phyloP scores from a whole-genome alignment of 768 basidiomycete genomes.

The Pluteus cervinus region DNA sequence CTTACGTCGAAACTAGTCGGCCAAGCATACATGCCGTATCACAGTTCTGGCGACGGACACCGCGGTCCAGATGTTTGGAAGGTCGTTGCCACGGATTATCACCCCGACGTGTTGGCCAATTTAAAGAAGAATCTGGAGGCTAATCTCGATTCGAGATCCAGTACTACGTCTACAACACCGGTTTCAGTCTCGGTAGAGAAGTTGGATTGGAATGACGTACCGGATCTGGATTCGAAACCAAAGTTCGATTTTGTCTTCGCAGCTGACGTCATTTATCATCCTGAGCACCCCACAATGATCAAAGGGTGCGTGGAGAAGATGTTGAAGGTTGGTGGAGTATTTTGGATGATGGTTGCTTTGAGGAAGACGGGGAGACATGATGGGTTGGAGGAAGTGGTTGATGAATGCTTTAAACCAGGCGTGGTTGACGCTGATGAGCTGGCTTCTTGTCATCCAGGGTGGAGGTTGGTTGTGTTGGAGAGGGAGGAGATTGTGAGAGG shows the following conservation, averaged over 20 bases:
- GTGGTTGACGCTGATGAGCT: conserved; percentile 2
- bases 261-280: conserved; percentile 77
- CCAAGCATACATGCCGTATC: conserved; percentile 11
- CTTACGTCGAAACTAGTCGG: conserved; percentile 39
- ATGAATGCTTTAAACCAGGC: conserved; percentile 39
- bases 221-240: conserved; percentile 24
- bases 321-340: conserved; percentile 42
- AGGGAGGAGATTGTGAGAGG: conserved; percentile 42
- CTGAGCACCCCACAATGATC: conserved; percentile 66
- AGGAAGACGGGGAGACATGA: conserved; percentile 61
- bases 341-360: conserved; percentile 71
- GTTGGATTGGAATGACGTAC: conserved; percentile 67
- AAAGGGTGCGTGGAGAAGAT: conserved; percentile 49
- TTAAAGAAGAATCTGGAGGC: conserved; percentile 50
- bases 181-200: conserved; percentile 34
- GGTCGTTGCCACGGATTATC: conserved; percentile 73
- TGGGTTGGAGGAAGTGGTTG: conserved; percentile 51
- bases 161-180: conserved; percentile 4
- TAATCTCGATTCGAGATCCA: conserved; percentile 30
- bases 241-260: conserved; percentile 69
- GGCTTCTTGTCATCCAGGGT: neutral
- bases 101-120: conserved; percentile 69
- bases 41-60: too few relatives aligned
- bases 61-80: too few relatives aligned
- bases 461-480: conserved; percentile 38